Evolutionary conservation across 345 rosid genomes (phyloP), one percentile per base, ranked within the genome.

Genomic region (Eucalyptus curtisii): DNA sequence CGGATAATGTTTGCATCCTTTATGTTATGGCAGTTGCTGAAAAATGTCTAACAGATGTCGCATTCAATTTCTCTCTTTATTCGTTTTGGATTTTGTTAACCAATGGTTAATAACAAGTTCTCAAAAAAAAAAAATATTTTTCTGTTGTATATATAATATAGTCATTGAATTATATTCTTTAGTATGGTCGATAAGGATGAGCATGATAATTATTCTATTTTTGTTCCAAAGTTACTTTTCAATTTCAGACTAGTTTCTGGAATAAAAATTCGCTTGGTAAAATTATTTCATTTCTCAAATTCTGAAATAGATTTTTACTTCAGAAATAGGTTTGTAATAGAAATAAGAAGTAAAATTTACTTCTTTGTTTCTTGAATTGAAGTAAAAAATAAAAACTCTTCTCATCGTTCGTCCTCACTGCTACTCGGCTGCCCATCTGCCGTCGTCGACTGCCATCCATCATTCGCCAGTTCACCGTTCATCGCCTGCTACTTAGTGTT

Each of bases 341-440:
- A 57, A 57, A 24, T 57, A n/a, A 17, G 0, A 57, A 57, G 7
- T 57, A 57, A 57, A 10, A 57, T 57, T 57, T 57, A 24, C n/a
- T 24, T 57, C 0, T 57, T 22, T 57, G 9, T 24, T 57, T 57
- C 3, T 24, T 1, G 30, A 57, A 57, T 22, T 22, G 6, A 57
- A 57, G 6, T 57, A 1, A 57, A 22, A 57, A 24, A 57, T 57
- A 10, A 57, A 57, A 24, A 24, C 6, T 24, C 2, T 57, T 57
- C 0, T 57, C 30, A 10, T 22, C 1, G 13, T 22, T 24, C 1
- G 0, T 9, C 11, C 2, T 57, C 64, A 10, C 3, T 24, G 8
- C 3, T 55, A 24, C 8, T 24, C 30, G 30, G 1, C 3, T 1
- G 30, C 6, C 64, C n/a, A 57, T 22, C 3, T 4, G 2, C n/a